Percentiles rank a stretch among this genome's conserved stretches.
These are phyloP conservation scores for Neoarthrinium moseri DNA, from an alignment of 2,329 filamentous ascomycete species.

Conservation along the genomic window DNA sequence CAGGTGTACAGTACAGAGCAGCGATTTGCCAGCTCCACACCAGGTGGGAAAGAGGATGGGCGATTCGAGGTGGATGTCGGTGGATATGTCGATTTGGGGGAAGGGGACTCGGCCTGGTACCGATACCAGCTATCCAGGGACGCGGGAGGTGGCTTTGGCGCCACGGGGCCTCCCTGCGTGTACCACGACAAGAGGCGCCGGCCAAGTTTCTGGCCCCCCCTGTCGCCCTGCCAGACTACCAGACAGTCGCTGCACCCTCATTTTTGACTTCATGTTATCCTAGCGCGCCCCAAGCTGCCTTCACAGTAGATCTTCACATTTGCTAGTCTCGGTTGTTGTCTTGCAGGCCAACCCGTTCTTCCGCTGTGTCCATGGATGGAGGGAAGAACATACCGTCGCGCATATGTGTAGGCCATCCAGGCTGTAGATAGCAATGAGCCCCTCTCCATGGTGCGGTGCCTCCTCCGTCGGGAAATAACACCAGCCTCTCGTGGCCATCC, in stretches of 20 bases:
- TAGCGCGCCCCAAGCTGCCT: not conserved
- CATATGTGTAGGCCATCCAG: too few relatives aligned
- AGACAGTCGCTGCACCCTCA: slow-evolving; percentile 5
- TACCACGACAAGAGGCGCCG: slow-evolving; percentile 4
- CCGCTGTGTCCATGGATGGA: too few relatives aligned
- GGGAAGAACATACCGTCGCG: too few relatives aligned
- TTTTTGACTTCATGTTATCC: slow-evolving; percentile 11
- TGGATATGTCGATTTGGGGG: slow-evolving; percentile 8
- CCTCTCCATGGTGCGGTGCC: too few relatives aligned
- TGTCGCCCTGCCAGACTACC: slow-evolving; percentile 5
- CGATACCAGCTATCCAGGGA: slow-evolving; percentile 7
- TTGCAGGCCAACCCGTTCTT: too few relatives aligned
- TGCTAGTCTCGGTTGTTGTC: too few relatives aligned
- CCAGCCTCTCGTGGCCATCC: too few relatives aligned
- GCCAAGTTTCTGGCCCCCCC: not conserved
- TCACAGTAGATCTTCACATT: too few relatives aligned
- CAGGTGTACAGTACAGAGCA: slow-evolving; percentile 11
- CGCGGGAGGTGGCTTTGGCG: slow-evolving; percentile 3
- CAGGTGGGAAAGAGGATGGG: not conserved
- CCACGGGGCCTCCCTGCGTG: not conserved
- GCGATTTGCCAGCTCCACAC: slow-evolving; percentile 5
- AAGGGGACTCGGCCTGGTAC: not conserved
- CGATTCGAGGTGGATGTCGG: slow-evolving; percentile 8
- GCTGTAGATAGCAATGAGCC: too few relatives aligned
- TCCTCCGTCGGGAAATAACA: too few relatives aligned